Evolutionary conservation across 192 early-diverging fungal species (phyloP), one percentile per base, ranked within the genome.

Genomic region (Pilobolus umbonatus): DNA sequence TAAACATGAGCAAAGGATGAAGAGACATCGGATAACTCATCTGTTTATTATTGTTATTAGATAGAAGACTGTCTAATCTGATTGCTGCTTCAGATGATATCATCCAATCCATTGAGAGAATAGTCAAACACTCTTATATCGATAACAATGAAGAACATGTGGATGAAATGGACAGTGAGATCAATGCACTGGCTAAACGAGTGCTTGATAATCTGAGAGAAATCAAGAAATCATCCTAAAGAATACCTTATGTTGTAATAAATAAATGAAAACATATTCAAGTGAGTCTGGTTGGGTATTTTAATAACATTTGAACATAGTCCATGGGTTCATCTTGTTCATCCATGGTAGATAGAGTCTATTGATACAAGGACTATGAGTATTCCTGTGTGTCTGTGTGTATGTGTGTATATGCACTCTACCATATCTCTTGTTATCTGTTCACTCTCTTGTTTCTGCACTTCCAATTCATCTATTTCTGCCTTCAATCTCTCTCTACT

Each of bases 141-240:
- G 34, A 35, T 39, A 19, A 31, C 11, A 24, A 35, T 11, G 67
- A 69, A 7, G 66, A 68, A 26, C 29, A 29, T 4, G 5, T 45
- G n/a, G 68, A 71, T 29, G 68, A 71, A 22, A 58, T 45, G 30
- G 68, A 71, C 25, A 62, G 61, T n/a, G 63, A 71, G 11, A 64
- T 71, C 31, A 43, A 53, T 57, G 59, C 34, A 21, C 29, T 71
- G 12, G 68, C 68, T 24, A 63, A 64, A 29, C 42, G 63, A 10
- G 68, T 71, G 30, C 22, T 31, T 47, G 22, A 25, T 5, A 22
- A 48, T 30, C 34, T 59, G 34, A 43, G 48, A 21, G 24, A 46
- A 22, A 44, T 24, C 17, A 43, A 47, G 45, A 47, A 1, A 47
- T 25, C 22, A 47, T 15, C 22, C 22, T 26, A 42, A 4, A 14